Conservation (phyloP, 2,329 filamentous ascomycete species). For the Trichoderma citrinoviride region DNA sequence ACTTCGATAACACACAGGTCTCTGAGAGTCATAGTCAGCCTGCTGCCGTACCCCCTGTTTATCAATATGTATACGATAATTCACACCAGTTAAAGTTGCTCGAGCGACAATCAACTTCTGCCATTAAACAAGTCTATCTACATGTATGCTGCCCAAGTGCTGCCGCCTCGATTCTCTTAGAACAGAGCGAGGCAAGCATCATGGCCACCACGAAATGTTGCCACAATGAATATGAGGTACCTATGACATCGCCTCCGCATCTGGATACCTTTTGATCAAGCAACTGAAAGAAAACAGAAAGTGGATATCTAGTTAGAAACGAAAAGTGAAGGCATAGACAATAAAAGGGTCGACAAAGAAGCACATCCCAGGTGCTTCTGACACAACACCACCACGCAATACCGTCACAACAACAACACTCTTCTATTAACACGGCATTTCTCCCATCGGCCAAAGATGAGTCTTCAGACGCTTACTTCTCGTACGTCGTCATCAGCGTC, state of each 20-base stretch:
- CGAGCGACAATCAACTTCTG: not conserved
- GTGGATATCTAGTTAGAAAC: slow-evolving; percentile 8
- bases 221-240: not conserved
- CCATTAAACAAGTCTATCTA: not conserved
- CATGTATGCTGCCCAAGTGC: not conserved
- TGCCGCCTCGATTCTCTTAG: not conserved
- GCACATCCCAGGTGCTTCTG: not conserved
- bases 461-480: slow-evolving; percentile 29
- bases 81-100: not conserved
- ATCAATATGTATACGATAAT: not conserved
- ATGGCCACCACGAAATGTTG: not conserved
- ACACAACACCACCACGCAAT: not conserved
- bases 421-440: not conserved
- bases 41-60: too few relatives aligned
- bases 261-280: not conserved
- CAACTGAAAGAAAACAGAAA: not conserved
- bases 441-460: not conserved
- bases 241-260: not conserved
- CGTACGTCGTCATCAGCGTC: slow-evolving; percentile 32
- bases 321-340: too few relatives aligned
- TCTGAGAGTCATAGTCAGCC: too few relatives aligned
- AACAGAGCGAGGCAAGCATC: not conserved
- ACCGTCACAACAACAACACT: not conserved
- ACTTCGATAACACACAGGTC: too few relatives aligned
- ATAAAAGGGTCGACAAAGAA: not conserved